Evolutionary conservation across 495 filamentous ascomycete genomes (phyloP).

Genomic region (Aspergillus hancockii): DNA sequence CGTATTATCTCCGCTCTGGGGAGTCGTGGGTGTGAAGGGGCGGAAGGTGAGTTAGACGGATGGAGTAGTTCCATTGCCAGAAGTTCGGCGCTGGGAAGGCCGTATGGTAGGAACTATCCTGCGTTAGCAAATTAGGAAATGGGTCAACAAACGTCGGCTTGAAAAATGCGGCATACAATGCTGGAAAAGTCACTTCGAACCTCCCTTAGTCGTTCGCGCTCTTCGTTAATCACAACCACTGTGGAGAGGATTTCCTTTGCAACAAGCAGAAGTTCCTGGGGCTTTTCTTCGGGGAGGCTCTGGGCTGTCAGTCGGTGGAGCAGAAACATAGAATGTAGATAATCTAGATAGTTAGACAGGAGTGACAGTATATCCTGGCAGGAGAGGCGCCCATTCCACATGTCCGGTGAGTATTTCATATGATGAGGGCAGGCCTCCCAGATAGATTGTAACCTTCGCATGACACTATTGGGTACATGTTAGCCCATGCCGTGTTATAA

Average conservation of each 20-base stretch:
- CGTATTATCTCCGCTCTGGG: slow-evolving; percentile 6
- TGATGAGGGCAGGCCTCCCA: slow-evolving; percentile 12
- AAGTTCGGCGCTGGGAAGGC: slow-evolving; percentile 12
- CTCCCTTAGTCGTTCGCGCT: slow-evolving; percentile 11
- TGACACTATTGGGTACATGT: neutral
- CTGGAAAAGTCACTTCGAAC: slow-evolving; percentile 10
- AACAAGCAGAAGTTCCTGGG: neutral
- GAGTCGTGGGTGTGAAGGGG: neutral
- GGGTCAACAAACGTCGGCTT: neutral
- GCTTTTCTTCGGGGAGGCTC: neutral
- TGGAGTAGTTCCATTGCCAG: slow-evolving; percentile 12
- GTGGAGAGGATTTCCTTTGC: slow-evolving; percentile 11
- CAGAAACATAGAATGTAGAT: slow-evolving; percentile 12
- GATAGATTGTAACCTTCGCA: slow-evolving; percentile 7
- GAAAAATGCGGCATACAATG: neutral
- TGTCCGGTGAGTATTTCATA: slow-evolving; percentile 15
- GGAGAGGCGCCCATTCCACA: slow-evolving; percentile 5
- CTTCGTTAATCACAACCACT: slow-evolving; percentile 11
- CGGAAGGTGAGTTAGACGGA: neutral
- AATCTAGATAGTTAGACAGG: slow-evolving; percentile 10
- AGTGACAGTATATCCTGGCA: neutral
- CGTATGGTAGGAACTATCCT: slow-evolving; percentile 12
- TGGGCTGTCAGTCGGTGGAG: slow-evolving; percentile 7
- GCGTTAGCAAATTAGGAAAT: too few species aligned
- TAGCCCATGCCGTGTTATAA: neutral